These are phyloP conservation scores for Pyrenophora tritici-repentis DNA, from an alignment of 2,329 filamentous ascomycete species.

Conservation along the genomic window DNA sequence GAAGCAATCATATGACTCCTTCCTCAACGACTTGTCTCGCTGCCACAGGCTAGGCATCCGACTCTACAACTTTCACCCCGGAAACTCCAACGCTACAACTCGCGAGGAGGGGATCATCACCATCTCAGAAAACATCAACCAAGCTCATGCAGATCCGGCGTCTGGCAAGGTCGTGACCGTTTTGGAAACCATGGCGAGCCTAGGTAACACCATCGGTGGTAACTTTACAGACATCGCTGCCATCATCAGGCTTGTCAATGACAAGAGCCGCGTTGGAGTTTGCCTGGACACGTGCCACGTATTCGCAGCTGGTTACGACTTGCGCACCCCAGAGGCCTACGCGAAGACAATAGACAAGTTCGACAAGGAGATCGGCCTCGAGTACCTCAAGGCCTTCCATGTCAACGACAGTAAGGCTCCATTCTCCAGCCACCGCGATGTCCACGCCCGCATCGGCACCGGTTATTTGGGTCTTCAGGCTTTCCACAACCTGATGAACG, in stretches of 20 bases:
- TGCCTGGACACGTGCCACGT: conserved; percentile 97
- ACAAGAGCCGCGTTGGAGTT: conserved; percentile 85
- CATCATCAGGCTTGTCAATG: conserved; percentile 77
- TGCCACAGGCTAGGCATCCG: conserved; percentile 85
- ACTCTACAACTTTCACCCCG: conserved; percentile 98
- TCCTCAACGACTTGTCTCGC: conserved; percentile 83
- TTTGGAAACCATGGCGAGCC: conserved; percentile 92
- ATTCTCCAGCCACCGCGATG: conserved; percentile 76
- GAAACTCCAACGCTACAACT: conserved; percentile 71
- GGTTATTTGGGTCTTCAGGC: conserved; percentile 89
- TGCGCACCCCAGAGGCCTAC: conserved; percentile 77
- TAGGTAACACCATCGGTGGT: conserved; percentile 82
- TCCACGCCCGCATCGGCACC: conserved; percentile 95
- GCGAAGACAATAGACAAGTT: conserved; percentile 75
- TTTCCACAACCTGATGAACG: conserved; percentile 91
- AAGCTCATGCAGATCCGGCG: conserved; percentile 68
- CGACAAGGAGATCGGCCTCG: conserved; percentile 73
- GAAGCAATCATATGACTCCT: conserved; percentile 80
- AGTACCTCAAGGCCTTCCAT: conserved; percentile 85
- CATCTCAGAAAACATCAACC: conserved; percentile 82
- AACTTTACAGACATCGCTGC: conserved; percentile 84
- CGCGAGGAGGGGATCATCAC: conserved; percentile 73
- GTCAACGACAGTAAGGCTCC: conserved; percentile 96
- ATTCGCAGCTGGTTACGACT: conserved; percentile 91
- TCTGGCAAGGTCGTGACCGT: conserved; percentile 79